These are phyloP conservation scores for Vanrija pseudolonga DNA, from an alignment of 1,284 basidiomycete species.

Conservation along the genomic window DNA sequence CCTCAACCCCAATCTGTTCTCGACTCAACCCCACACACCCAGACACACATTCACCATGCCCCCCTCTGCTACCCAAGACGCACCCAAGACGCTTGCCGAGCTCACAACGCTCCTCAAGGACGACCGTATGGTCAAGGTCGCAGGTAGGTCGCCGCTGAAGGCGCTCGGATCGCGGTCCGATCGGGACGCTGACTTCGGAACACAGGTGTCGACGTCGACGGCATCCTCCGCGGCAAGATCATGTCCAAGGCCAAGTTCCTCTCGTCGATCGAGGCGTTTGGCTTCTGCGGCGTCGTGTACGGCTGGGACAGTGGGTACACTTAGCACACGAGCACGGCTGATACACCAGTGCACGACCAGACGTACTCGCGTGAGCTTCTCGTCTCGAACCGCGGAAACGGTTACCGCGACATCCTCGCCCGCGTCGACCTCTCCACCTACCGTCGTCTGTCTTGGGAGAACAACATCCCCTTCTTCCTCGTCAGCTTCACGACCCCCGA, in stretches of 20 bases:
- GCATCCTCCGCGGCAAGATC: slow-evolving; percentile 87
- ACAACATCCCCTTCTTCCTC: slow-evolving; percentile 87
- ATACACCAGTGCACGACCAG: slow-evolving; percentile 59
- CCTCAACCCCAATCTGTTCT: not conserved
- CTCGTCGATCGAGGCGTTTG: slow-evolving; percentile 79
- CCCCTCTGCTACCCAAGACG: slow-evolving; percentile 50
- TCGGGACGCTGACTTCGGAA: not conserved
- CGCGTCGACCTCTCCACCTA: slow-evolving; percentile 77
- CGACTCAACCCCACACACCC: not conserved
- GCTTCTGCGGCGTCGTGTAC: slow-evolving; percentile 85
- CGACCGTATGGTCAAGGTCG: slow-evolving; percentile 88
- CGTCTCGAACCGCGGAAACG: slow-evolving; percentile 85
- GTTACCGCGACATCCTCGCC: slow-evolving; percentile 83
- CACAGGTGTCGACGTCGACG: slow-evolving; percentile 64
- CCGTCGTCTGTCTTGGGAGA: slow-evolving; percentile 87
- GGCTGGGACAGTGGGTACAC: slow-evolving; percentile 48
- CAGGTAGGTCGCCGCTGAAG: slow-evolving; percentile 53
- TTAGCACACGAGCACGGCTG: slow-evolving; percentile 44
- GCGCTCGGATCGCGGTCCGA: not conserved
- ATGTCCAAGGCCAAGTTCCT: slow-evolving; percentile 94
- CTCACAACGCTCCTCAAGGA: slow-evolving; percentile 58
- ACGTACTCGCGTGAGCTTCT: slow-evolving; percentile 78
- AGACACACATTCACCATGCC: slow-evolving; percentile 18
- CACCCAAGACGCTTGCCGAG: slow-evolving; percentile 60
- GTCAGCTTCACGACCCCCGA: slow-evolving; percentile 84